Evolutionary conservation across 2,329 filamentous ascomycete genomes (phyloP).

Genomic region (Helotiales sp.): DNA sequence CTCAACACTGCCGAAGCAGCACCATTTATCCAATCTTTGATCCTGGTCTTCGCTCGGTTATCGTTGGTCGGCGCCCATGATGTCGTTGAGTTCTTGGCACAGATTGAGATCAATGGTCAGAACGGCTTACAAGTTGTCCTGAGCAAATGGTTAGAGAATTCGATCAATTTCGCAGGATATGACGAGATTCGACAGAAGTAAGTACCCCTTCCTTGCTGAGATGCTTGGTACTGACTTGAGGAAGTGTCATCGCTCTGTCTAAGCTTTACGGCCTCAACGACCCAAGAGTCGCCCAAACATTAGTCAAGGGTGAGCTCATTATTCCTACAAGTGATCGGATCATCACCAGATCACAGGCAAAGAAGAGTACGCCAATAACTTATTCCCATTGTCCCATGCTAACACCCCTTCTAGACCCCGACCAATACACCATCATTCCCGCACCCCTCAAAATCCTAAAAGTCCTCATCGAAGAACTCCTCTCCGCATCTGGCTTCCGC

Average conservation of each 20-base stretch:
- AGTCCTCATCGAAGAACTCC: slow-evolving; percentile 88
- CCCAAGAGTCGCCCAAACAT: slow-evolving; percentile 71
- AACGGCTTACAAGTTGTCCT: slow-evolving; percentile 88
- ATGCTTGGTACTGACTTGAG: slow-evolving; percentile 34
- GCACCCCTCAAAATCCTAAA: slow-evolving; percentile 95
- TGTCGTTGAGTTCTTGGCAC: slow-evolving; percentile 87
- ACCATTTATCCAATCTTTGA: slow-evolving; percentile 91
- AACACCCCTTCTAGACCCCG: slow-evolving; percentile 61
- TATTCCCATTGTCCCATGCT: slow-evolving; percentile 5
- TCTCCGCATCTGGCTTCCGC: slow-evolving; percentile 71
- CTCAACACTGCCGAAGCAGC: slow-evolving; percentile 81
- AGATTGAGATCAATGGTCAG: slow-evolving; percentile 75
- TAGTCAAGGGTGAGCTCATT: slow-evolving; percentile 90
- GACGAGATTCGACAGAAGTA: slow-evolving; percentile 97
- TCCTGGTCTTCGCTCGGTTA: slow-evolving; percentile 89
- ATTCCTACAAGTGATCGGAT: slow-evolving; percentile 77
- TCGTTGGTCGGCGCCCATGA: slow-evolving; percentile 83
- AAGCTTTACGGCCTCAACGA: slow-evolving; percentile 90
- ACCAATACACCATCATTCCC: slow-evolving; percentile 83
- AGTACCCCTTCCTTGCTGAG: slow-evolving; percentile 35
- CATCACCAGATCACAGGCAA: slow-evolving; percentile 89
- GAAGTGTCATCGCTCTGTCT: slow-evolving; percentile 84
- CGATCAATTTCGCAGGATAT: slow-evolving; percentile 95
- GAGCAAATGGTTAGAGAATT: slow-evolving; percentile 96
- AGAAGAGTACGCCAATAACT: slow-evolving; percentile 58